A percentile compares a stretch with the other conserved stretches of the same genome.
Evolutionary conservation across 805 yeast genomes (phyloP).

Genomic region (Cyberlindnera nakhonratchasimensis): DNA sequence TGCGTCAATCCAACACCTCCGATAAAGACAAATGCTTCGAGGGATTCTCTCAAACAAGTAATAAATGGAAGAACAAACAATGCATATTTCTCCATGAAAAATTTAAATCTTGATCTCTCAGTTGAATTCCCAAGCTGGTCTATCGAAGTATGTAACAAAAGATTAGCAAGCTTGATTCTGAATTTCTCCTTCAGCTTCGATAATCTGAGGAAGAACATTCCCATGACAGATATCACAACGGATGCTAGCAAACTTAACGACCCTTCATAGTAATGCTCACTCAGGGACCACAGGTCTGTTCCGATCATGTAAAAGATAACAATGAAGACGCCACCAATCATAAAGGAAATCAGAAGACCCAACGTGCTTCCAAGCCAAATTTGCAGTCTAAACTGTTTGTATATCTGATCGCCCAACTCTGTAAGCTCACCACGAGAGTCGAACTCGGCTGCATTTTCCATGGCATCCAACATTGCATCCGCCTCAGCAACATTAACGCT

Average conservation of each 20-base stretch:
- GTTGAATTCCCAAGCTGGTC: constrained; percentile 17
- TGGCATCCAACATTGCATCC: too few species aligned
- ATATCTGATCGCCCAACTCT: constrained; percentile 32
- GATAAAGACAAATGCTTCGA: constrained; percentile 87
- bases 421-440: constrained; percentile 6
- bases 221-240: constrained; percentile 80
- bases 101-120: constrained; percentile 27
- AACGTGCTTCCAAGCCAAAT: constrained; percentile 78
- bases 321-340: constrained; percentile 72
- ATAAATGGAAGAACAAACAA: constrained; percentile 76
- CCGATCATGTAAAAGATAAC: constrained; percentile 72
- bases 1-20: constrained; percentile 84
- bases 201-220: constrained; percentile 73
- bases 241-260: constrained; percentile 74
- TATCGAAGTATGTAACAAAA: constrained; percentile 33
- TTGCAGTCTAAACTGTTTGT: constrained; percentile 54
- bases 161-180: constrained; percentile 54
- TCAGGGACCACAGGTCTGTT: constrained; percentile 78
- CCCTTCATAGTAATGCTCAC: constrained; percentile 92
- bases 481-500: constrained; percentile 8
- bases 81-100: constrained; percentile 57
- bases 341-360: constrained; percentile 66
- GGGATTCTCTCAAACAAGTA: constrained; percentile 84
- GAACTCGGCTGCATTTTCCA: background rate
- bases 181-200: constrained; percentile 83